phyloP scores from a whole-genome alignment of 106 monocot genomes.

The Amphibolis antarctica region DNA sequence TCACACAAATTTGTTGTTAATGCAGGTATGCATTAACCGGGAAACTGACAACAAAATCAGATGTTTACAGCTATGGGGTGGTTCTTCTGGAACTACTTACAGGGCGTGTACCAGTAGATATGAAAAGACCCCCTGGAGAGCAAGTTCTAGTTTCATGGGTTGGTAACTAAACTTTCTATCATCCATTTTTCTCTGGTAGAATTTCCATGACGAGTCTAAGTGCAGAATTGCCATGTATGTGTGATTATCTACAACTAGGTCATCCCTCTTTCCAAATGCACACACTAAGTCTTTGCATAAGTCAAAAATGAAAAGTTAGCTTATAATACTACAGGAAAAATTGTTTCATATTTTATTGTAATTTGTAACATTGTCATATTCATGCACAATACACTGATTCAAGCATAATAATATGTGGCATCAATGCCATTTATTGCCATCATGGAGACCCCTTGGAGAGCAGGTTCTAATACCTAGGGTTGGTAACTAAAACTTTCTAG shows the following conservation, averaged over 20 bases:
- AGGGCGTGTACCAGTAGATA: slow-evolving; percentile 61
- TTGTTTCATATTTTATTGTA: too few species aligned
- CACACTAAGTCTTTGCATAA: too few species aligned
- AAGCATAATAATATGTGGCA: too few species aligned
- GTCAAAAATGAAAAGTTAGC: too few species aligned
- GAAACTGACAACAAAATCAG: slow-evolving; percentile 82
- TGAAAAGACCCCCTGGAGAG: slow-evolving; percentile 53
- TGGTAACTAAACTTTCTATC: slow-evolving; percentile 8
- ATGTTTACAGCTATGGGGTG: slow-evolving; percentile 95
- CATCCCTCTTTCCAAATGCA: too few species aligned
- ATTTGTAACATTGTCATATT: too few species aligned
- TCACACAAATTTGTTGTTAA: neutral
- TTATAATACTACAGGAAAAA: too few species aligned
- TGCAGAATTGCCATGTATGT: neutral
- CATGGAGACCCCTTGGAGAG: too few species aligned
- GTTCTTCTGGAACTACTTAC: slow-evolving; percentile 86
- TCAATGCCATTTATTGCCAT: neutral
- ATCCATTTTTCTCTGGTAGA: neutral
- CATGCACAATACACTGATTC: too few species aligned
- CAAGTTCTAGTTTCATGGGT: slow-evolving; percentile 90
- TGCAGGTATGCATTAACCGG: slow-evolving; percentile 81
- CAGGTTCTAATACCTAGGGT: too few species aligned
- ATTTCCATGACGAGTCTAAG: neutral
- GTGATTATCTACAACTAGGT: neutral
- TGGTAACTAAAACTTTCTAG: too few species aligned